phyloP scores from a whole-genome alignment of 2,329 filamentous ascomycete species.

The Aureobasidium sp. region DNA sequence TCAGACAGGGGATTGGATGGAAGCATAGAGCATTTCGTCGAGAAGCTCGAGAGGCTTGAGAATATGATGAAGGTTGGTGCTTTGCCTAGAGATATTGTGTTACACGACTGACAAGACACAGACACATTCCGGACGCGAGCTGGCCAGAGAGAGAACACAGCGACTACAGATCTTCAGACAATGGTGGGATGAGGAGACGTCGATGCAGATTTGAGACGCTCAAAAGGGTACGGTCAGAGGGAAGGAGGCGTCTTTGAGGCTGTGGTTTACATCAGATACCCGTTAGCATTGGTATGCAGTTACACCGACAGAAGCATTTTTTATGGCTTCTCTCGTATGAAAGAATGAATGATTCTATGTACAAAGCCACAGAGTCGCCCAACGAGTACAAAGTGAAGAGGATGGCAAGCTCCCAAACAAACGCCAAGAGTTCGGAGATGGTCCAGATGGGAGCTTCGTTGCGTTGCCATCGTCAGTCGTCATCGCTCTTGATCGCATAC shows the following conservation, averaged over 20 bases:
- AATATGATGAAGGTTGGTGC: conserved; percentile 44
- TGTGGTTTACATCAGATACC: conserved; percentile 1
- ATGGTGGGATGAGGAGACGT: conserved; percentile 48
- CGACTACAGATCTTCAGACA: conserved; percentile 41
- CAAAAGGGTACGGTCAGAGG: not conserved
- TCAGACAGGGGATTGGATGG: conserved; percentile 48
- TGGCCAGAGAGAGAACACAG: conserved; percentile 43
- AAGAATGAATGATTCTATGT: not conserved
- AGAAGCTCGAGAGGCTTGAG: conserved; percentile 62
- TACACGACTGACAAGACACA: conserved; percentile 8
- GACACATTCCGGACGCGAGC: conserved; percentile 43
- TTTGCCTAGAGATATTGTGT: not conserved
- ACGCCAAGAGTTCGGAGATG: conserved; percentile 8
- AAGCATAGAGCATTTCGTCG: conserved; percentile 65
- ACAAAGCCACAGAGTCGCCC: not conserved
- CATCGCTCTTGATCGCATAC: conserved; percentile 3
- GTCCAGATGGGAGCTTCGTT: too few species aligned
- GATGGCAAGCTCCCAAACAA: not conserved
- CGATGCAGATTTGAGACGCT: conserved; percentile 8
- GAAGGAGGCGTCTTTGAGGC: not conserved
- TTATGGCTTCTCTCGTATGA: not conserved
- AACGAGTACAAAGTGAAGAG: not conserved
- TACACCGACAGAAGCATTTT: not conserved
- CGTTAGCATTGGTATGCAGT: not conserved
- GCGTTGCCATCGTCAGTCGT: not conserved